Percentiles rank a stretch among this genome's conserved stretches.
phyloP scores from a whole-genome alignment of 495 filamentous ascomycete species.

The Amorphotheca resinae region DNA sequence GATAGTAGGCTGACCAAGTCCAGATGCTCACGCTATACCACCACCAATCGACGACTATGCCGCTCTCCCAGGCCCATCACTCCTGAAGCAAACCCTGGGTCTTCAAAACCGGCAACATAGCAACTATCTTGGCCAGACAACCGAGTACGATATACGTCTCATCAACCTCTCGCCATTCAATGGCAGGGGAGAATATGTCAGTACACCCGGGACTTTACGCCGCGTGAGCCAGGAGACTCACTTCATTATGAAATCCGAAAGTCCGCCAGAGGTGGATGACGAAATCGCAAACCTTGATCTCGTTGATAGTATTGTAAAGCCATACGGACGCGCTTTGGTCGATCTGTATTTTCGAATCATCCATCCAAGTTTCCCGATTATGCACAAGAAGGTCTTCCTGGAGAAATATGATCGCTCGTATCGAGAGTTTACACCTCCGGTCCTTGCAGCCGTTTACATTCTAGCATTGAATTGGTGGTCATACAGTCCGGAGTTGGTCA shows the following conservation, averaged over 20 bases:
- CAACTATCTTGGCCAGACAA: slow-evolving; percentile 53
- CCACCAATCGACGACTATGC: slow-evolving; percentile 44
- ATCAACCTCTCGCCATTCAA: slow-evolving; percentile 63
- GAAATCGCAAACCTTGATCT: slow-evolving; percentile 54
- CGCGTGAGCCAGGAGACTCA: slow-evolving; percentile 71
- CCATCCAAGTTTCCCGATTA: slow-evolving; percentile 81
- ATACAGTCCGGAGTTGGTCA: slow-evolving; percentile 53
- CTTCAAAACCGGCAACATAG: slow-evolving; percentile 49
- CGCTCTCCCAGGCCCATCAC: slow-evolving; percentile 41
- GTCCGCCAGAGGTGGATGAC: slow-evolving; percentile 43
- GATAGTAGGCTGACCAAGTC: background rate
- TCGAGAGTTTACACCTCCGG: slow-evolving; percentile 64
- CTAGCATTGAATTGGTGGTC: slow-evolving; percentile 83
- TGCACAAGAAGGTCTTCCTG: slow-evolving; percentile 77
- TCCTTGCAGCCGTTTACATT: slow-evolving; percentile 82
- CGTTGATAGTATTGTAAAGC: slow-evolving; percentile 71
- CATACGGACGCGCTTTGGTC: slow-evolving; percentile 67
- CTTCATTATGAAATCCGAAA: slow-evolving; percentile 67
- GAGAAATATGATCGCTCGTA: slow-evolving; percentile 69
- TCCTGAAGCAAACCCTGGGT: slow-evolving; percentile 50
- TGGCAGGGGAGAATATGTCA: slow-evolving; percentile 53
- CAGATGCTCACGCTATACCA: slow-evolving; percentile 27
- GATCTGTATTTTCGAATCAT: slow-evolving; percentile 80
- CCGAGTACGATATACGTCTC: slow-evolving; percentile 58
- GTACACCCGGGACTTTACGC: slow-evolving; percentile 55